Base-by-base conservation (phyloP, 306 rosid species). In the Sesbania bispinosa region DNA sequence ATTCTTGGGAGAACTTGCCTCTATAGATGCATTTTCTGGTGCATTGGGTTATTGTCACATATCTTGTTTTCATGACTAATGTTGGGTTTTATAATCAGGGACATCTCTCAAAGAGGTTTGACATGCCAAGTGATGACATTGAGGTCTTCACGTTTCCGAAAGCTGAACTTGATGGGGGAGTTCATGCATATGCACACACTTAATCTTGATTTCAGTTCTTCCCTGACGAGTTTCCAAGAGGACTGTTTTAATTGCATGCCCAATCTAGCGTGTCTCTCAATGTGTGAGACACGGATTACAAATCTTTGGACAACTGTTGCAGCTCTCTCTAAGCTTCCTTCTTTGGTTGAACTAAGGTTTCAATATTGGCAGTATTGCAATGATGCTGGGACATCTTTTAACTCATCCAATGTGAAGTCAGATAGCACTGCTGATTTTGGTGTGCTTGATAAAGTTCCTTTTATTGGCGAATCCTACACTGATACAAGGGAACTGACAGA, bases 281-380 rank as follows among this genome's bases (percentile, higher is more conserved):
- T 91, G 87, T 88, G 97, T 36, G 93, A 84, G 67, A 91, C 97
- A 30, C 80, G 87, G 71, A 84, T 91, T 79, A 70, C 89, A 77
- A 91, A 91, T 84, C 97, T 91, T 65, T 91, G 93, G 96, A 87
- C 96, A 74, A 88, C 97, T 42, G 75, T 77, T 57, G 90, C 93
- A 10, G 89, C 91, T 33, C 86, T 91, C 67, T 87, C 89, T 33
- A 91, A 83, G 83, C 90, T 91, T 67, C 93, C 93, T 54, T 82
- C 89, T 76, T 84, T 91, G 81, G 80, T 83, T 58, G 88, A 91
- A 67, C 87, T 91, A 74, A 88, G 88, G 60, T 91, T 91, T 83
- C 97, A 91, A 75, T 79, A 80, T 71, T 87, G 88, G 88, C 79
- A 64, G 77, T 75, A 83, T 78, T 78, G 89, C 79, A 82, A 82